Base-by-base conservation (phyloP, 2,329 filamentous ascomycete genomes). In the Paracorniculantispora psalliotae region DNA sequence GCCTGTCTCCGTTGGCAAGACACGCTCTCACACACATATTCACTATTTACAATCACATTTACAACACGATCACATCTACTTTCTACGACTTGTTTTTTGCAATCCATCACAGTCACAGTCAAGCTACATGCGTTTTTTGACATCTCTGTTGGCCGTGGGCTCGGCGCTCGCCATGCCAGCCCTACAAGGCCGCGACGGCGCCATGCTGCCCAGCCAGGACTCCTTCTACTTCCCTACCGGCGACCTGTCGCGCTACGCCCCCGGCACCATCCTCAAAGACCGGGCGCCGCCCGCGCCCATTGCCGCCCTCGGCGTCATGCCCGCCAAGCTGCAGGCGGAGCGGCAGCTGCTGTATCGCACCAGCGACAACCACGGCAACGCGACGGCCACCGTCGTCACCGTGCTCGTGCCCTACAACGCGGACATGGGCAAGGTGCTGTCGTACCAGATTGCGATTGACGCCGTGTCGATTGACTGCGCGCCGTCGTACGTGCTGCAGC, bases 401-500 rank as follows among this genome's bases (percentile, higher is more conserved):
- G 66, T 78, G 1, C 59, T 78, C 10, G 57, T 75, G 2, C 74
- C 74, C 3, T 60, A 67, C 28, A 68, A 70, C 3, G 66, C 69
- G 19, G 56, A 67, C 54, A 49, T 51, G 15, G 51, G 26, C 44
- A 67, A 63, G 46, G 44, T 79, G 1, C 62, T 79, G 1, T 79
- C 76, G 0, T 78, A 75, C 60, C 75, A 79, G 60, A 66, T 75
- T 1, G 71, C 75, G 0, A 70, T 75, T 53, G 71, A 78, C 52
- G 71, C 72, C 7, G 69, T 73, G 2, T 69, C 69, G 13, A 64
- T 75, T 2, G 71, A 79, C 25, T 69, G 66, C 55, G 64, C 67
- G 12, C 66, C 67, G 4, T 68, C 67, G 7, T 67, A 64, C 49
- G 63, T 60, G 8, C 60, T 67, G 21, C 66, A 67, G 54, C 33